Base-by-base conservation (phyloP, 495 filamentous ascomycete genomes). In the Penicillium antarcticum region DNA sequence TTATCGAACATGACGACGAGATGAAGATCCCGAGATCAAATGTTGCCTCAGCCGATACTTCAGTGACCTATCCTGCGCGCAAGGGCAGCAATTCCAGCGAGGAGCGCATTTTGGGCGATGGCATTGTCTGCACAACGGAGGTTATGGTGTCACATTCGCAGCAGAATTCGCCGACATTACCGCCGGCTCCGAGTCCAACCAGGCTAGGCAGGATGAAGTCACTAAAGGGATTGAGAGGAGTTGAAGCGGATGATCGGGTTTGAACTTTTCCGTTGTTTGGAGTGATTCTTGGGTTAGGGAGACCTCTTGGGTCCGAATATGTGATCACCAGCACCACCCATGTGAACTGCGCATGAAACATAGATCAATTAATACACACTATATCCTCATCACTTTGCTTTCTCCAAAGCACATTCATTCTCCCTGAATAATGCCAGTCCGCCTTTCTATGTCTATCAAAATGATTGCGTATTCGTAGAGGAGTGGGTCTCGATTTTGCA, bases 71-170 rank as follows among this genome's bases (percentile, higher is more conserved):
- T 17, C n/a, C 42, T 13, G 39, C 39, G 13, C 38, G 44, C 10
- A 21, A 16, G 5, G 19, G 32, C 1, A 51, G 39, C 19, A 64
- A 64, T 38, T 55, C 47, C 16, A 64, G 58, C 19, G 58, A 64
- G 32, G 61, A 64, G 39, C 43, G 49, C 24, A 64, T 64, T 5
- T 42, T 64, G 29, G 49, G 58, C 9, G 45, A 41, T 3, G 51
- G 51, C 0, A 64, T 64, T n/a, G 26, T 59, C 18, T 39, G 52
- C 12, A 61, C 61, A 4, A 64, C 58, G 4, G 61, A 61, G 48
- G 58, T 64, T 11, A 46, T 34, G 33, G 49, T 64, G 9, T 56
- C 53, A 21, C 34, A 32, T n/a, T 14, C 39, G 17, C 26, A 36
- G 18, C 13, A 43, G 4, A 3, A n/a, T 10, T 14, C 45, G 14